Percentiles rank a stretch among this genome's conserved stretches.
Conservation (phyloP, 352 stramenopile species). For the Pythium sukuiense region DNA sequence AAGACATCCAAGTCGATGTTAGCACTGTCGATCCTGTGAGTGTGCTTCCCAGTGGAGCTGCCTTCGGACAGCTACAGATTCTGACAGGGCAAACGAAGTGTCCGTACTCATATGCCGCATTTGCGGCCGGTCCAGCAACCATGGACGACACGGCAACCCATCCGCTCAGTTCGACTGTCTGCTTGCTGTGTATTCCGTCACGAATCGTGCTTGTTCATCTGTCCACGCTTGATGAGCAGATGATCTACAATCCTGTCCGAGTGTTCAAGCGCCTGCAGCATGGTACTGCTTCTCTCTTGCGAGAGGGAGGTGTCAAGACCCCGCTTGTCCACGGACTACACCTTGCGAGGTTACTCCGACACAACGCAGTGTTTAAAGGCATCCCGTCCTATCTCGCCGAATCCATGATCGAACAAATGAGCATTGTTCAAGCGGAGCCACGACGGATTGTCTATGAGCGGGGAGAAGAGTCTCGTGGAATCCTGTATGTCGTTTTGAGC, state of each 20-base stretch:
- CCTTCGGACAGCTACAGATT: slow-evolving; percentile 47
- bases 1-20: background rate
- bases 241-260: slow-evolving; percentile 47
- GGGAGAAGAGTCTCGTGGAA: slow-evolving; percentile 5
- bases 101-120: slow-evolving; percentile 42
- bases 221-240: slow-evolving; percentile 30
- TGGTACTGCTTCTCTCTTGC: slow-evolving; percentile 1
- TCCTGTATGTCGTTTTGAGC: slow-evolving; percentile 22
- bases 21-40: slow-evolving; percentile 34
- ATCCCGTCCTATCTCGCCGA: slow-evolving; percentile 10
- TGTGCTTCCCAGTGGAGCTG: slow-evolving; percentile 35
- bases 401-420: slow-evolving; percentile 25
- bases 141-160: background rate
- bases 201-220: slow-evolving; percentile 33
- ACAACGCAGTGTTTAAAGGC: slow-evolving; percentile 10
- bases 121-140: slow-evolving; percentile 16
- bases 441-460: slow-evolving; percentile 24
- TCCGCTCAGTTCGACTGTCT: background rate
- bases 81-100: slow-evolving; percentile 35
- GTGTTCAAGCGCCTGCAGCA: slow-evolving; percentile 36
- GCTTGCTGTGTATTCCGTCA: slow-evolving; percentile 36
- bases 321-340: slow-evolving; percentile 18
- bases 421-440: slow-evolving; percentile 14
- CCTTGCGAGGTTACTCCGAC: slow-evolving; percentile 1
- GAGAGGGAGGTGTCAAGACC: background rate